Evolutionary conservation across 768 basidiomycete species (phyloP), one percentile per base, ranked within the genome.

Genomic region (Amanita muscaria): DNA sequence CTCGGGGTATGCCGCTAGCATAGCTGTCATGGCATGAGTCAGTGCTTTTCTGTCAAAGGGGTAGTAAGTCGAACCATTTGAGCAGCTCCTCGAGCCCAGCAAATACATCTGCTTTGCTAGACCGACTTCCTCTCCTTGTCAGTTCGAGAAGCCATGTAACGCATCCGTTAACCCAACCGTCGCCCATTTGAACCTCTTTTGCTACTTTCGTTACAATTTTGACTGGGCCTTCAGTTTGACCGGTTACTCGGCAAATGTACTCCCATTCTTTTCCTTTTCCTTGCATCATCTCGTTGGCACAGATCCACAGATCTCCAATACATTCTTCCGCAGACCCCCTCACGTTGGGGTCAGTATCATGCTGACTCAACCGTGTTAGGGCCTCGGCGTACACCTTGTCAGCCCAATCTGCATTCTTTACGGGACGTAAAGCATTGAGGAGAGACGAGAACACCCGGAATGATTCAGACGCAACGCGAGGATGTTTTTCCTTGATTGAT

Each of bases 301-400:
- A 83, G 40, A 89, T 74, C 81, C 96, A 89, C 7, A 98, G 65
- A 57, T 91, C 84, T 1, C 84, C 92, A 34, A 94, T 73, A 39
- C 79, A 79, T 24, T 84, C 80, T 53, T 97, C 84, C 0, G 91
- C 91, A 50, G 75, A 79, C 19, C 74, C 72, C 29, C 91, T 77
- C 16, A 98, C 89, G 51, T 96, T 93, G 3, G 86, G 80, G 59
- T 98, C 94, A 1, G 93, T 93, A 52, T 93, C 87, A 49, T 86
- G 79, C 36, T 75, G 83, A 40, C 68, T 74, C 29, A 99, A 64
- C 41, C 89, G 73, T 16, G 66, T 59, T 3, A 86, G 66, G 8
- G 88, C 82, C 50, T 89, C 81, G 6, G 75, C 66, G 60, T 93
- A 96, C 3, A 96, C 69, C 8, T 67, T 56, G 44, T 87, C 77